Base-by-base conservation (phyloP, 2,329 filamentous ascomycete genomes). In the Keithomyces neogunnii region DNA sequence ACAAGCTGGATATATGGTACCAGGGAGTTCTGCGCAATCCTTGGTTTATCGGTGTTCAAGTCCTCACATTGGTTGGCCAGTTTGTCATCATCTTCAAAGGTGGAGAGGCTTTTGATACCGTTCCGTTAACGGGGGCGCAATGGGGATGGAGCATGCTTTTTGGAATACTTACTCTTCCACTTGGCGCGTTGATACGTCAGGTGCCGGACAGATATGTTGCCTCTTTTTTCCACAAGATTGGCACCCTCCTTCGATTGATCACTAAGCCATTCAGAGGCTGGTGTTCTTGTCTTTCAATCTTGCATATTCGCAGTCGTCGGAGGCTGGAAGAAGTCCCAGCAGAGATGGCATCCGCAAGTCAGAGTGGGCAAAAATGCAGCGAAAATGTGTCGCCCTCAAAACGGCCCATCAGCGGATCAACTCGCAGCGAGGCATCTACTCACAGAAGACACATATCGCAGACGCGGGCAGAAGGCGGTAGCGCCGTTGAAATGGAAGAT, bases 1-100 rank as follows among this genome's bases (percentile, higher is more conserved):
- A 93, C 66, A 83, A 82, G 54, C 82, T 91, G 67, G 91, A 93
- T 62, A 85, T 93, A 51, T 70, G 68, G 60, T 89, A 91, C 55
- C 87, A 92, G 63, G 86, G 86, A 30, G 79, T 92, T 44, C 71
- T 79, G 19, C 77, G 76, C 51, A 95, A 93, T 62, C 84, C 77
- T 55, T 91, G 88, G 79, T 93, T 93, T 69, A 74, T 87, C 35
- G 74, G 72, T 3, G 86, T 88, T 39, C 78, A 86, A 60, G 62
- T 75, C 29, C 74, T 86, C 59, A 89, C 87, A 60, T 71, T 87
- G 43, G 82, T 76, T 10, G 85, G 85, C 7, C 86, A 89, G 61
- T 74, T 85, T n/a, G 64, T 86, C 65, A 89, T 89, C 60, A 74
- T 89, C 53, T 85, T 86, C 59, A 76, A 86, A 53, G 86, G 85